A percentile compares a stretch with the other conserved stretches of the same genome.
phyloP scores from a whole-genome alignment of 2,329 filamentous ascomycete genomes.

The Paecilomyces dactylethromorphus region DNA sequence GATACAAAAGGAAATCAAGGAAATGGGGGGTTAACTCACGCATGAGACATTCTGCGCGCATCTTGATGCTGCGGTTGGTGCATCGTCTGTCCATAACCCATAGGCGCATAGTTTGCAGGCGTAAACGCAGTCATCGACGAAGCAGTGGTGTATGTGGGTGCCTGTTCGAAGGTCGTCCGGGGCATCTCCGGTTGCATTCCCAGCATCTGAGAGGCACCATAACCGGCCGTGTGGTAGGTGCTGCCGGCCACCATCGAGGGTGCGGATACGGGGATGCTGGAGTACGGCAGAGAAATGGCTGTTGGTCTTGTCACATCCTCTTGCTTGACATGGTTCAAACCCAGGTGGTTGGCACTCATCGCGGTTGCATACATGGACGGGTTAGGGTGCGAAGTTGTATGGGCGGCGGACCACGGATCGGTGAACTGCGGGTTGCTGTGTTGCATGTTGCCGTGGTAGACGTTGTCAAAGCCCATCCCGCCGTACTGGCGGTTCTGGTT shows the following conservation, averaged over 20 bases:
- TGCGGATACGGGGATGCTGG: slow-evolving; percentile 64
- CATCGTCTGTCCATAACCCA: slow-evolving; percentile 66
- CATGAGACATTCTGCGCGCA: slow-evolving; percentile 69
- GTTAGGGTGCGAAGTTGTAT: slow-evolving; percentile 50
- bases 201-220: slow-evolving; percentile 60
- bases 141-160: slow-evolving; percentile 60
- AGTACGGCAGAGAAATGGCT: slow-evolving; percentile 63
- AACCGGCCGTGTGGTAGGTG: slow-evolving; percentile 58
- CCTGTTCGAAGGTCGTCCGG: slow-evolving; percentile 66
- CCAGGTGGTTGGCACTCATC: slow-evolving; percentile 54
- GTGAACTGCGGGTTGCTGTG: slow-evolving; percentile 66
- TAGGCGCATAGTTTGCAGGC: slow-evolving; percentile 66
- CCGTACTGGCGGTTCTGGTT: slow-evolving; percentile 76
- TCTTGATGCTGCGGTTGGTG: slow-evolving; percentile 43
- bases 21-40: slow-evolving; percentile 50
- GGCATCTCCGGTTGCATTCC: slow-evolving; percentile 70
- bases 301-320: slow-evolving; percentile 51
- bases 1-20: background rate
- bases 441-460: slow-evolving; percentile 64
- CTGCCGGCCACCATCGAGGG: slow-evolving; percentile 64
- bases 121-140: slow-evolving; percentile 65
- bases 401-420: slow-evolving; percentile 73
- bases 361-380: slow-evolving; percentile 57
- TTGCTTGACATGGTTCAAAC: slow-evolving; percentile 54
- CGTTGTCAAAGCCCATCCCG: slow-evolving; percentile 72